Conservation (phyloP, 768 basidiomycete genomes). For the Tulasnella sp. region DNA sequence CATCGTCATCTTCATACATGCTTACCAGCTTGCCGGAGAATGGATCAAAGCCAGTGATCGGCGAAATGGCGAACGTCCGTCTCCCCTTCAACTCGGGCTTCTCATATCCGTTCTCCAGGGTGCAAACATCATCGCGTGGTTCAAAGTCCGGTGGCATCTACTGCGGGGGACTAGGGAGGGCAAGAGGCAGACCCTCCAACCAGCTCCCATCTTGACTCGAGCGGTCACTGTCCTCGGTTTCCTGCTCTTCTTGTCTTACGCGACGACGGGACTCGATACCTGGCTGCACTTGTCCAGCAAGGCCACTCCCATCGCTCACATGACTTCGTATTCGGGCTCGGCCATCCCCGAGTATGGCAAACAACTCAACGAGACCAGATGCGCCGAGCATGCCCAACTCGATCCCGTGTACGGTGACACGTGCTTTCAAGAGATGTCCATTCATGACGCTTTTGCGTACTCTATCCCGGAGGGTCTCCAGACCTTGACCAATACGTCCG, state of each 20-base stretch:
- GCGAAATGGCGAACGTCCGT: background rate
- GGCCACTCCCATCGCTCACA: background rate
- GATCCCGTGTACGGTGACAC: background rate
- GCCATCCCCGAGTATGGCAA: background rate
- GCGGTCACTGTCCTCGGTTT: background rate
- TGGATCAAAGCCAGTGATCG: background rate
- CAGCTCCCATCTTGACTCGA: background rate
- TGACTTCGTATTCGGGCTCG: background rate
- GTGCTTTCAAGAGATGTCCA: background rate
- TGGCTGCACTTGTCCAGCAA: background rate
- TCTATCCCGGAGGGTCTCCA: background rate
- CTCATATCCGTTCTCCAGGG: background rate
- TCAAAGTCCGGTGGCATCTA: background rate
- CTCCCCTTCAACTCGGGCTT: background rate
- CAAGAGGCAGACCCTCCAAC: background rate
- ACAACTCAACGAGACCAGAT: background rate
- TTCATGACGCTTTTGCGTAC: background rate
- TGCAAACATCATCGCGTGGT: background rate
- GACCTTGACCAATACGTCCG: background rate
- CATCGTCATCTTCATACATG: background rate
- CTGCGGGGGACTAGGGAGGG: background rate
- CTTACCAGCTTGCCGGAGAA: background rate
- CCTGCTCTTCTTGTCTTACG: constrained; percentile 1
- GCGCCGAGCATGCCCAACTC: background rate
- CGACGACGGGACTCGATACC: background rate